Conservation (phyloP, 2,329 filamentous ascomycete genomes). For the Akanthomyces dipterigenus region DNA sequence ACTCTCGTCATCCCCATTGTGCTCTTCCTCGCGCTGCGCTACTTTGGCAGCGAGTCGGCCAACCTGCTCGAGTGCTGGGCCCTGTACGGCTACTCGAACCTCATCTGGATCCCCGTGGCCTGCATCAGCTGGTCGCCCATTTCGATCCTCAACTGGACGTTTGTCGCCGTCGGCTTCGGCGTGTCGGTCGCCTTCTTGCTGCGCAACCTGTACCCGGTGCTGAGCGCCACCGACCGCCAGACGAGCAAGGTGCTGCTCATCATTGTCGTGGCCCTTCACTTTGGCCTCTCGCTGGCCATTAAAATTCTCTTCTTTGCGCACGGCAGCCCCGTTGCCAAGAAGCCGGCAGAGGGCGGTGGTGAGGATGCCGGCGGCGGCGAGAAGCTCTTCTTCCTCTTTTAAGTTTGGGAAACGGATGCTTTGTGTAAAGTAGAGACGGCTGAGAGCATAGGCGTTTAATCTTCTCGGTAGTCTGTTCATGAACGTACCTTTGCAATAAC, state of each 20-base stretch:
- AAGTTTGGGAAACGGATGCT: background rate
- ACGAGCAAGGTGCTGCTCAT: constrained; percentile 83
- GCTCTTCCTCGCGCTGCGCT: constrained; percentile 82
- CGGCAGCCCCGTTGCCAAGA: constrained; percentile 47
- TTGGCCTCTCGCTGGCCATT: constrained; percentile 86
- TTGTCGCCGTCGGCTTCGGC: constrained; percentile 80
- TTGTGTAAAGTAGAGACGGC: background rate
- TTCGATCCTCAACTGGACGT: constrained; percentile 83
- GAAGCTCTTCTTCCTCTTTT: constrained; percentile 14
- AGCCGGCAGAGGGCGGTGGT: constrained; percentile 23
- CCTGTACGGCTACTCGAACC: constrained; percentile 90
- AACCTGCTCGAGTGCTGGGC: constrained; percentile 94
- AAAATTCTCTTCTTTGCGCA: constrained; percentile 96
- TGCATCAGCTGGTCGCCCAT: constrained; percentile 85
- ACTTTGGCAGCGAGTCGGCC: constrained; percentile 90
- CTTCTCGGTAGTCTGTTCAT: background rate
- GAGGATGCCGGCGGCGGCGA: constrained; percentile 15
- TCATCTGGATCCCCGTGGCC: constrained; percentile 95
- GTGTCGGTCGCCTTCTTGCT: constrained; percentile 78
- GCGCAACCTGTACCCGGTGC: constrained; percentile 81
- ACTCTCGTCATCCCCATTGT: constrained; percentile 78
- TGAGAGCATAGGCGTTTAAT: background rate
- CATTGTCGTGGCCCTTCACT: constrained; percentile 76
- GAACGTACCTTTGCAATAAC: background rate
- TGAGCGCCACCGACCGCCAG: constrained; percentile 87